Evolutionary conservation across 2,329 filamentous ascomycete species (phyloP).

Genomic region (Colletotrichum magnum): DNA sequence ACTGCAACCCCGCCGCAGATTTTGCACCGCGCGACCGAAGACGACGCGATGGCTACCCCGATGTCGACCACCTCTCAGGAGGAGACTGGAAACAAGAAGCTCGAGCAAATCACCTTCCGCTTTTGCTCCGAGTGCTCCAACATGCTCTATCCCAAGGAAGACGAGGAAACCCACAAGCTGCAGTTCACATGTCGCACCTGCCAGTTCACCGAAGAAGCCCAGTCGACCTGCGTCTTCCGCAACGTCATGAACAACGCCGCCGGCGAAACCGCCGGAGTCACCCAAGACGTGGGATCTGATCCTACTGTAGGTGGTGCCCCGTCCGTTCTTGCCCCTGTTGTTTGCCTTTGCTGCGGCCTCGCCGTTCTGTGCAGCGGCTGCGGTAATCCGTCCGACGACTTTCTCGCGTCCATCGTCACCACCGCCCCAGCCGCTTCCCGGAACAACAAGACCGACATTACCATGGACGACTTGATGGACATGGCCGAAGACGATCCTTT

Average conservation of each 20-base stretch:
- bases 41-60: conserved; percentile 68
- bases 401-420: conserved; percentile 22
- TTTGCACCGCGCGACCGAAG: not conserved
- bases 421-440: conserved; percentile 5
- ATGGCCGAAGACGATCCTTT: conserved; percentile 51
- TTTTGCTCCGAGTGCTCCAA: conserved; percentile 99
- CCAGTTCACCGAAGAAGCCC: conserved; percentile 88
- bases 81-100: conserved; percentile 62
- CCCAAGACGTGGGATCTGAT: conserved; percentile 96
- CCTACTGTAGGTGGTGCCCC: conserved; percentile 89
- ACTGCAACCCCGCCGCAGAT: not conserved
- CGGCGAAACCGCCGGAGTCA: conserved; percentile 96
- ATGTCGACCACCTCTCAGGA: conserved; percentile 63
- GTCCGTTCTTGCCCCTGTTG: conserved; percentile 48
- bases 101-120: conserved; percentile 92
- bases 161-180: conserved; percentile 84
- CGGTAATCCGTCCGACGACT: conserved; percentile 44
- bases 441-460: conserved; percentile 29
- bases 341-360: conserved; percentile 63
- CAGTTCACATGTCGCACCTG: conserved; percentile 98
- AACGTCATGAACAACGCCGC: conserved; percentile 93
- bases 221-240: conserved; percentile 93
- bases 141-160: conserved; percentile 97
- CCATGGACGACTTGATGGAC: conserved; percentile 39
- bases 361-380: conserved; percentile 60